Conservation (phyloP, 2,329 filamentous ascomycete genomes). For the Moelleriella libera region DNA sequence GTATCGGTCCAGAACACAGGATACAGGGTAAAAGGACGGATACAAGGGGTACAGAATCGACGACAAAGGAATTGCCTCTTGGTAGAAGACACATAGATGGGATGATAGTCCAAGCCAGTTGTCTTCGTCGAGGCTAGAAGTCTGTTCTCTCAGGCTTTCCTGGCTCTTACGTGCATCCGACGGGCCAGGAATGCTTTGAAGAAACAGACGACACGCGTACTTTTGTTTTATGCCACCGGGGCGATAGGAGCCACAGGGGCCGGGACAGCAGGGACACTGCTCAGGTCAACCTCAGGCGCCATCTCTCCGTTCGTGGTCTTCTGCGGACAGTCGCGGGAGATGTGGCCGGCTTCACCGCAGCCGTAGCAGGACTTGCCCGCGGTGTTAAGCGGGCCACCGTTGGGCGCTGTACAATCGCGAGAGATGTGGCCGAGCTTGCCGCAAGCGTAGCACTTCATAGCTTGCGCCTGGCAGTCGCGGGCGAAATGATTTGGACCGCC, state of each 20-base stretch:
- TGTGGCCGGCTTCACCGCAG: conserved; percentile 90
- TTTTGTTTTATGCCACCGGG: conserved; percentile 20
- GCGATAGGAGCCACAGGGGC: conserved; percentile 31
- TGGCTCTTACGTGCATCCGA: too few relatives aligned
- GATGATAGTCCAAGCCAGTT: too few relatives aligned
- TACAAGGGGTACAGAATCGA: too few relatives aligned
- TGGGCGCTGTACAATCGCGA: conserved; percentile 86
- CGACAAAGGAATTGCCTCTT: too few relatives aligned
- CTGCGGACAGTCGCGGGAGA: conserved; percentile 86
- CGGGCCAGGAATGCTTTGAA: not conserved
- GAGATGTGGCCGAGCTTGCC: conserved; percentile 93
- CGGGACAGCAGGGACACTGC: conserved; percentile 19
- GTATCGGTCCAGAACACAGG: too few relatives aligned
- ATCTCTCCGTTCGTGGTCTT: conserved; percentile 43
- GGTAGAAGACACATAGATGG: too few relatives aligned
- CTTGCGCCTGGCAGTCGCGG: conserved; percentile 93
- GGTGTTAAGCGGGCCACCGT: conserved; percentile 88
- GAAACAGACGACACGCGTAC: conserved; percentile 4
- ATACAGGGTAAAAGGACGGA: too few relatives aligned
- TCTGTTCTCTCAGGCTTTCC: too few relatives aligned
- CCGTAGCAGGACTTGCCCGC: conserved; percentile 98
- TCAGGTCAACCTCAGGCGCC: conserved; percentile 27
- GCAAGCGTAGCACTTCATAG: conserved; percentile 97
- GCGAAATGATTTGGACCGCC: conserved; percentile 94
- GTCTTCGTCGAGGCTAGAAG: too few relatives aligned